Evolutionary conservation across 169 alveolate genomes (phyloP).

Genomic region (Fabrea salina): DNA sequence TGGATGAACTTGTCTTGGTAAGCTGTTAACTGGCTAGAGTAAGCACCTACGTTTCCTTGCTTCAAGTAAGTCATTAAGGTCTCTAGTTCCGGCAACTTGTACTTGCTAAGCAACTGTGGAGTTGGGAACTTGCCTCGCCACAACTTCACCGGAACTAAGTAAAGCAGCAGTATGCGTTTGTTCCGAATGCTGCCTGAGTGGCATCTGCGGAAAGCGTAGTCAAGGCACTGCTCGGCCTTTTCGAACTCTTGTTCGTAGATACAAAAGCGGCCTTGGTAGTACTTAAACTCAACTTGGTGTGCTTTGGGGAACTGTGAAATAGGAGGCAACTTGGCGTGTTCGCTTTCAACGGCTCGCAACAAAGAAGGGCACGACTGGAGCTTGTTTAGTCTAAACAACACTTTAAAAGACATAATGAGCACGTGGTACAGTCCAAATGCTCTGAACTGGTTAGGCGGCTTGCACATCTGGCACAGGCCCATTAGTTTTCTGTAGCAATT

Average conservation of each 20-base stretch:
- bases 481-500: neutral
- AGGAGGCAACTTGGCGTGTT: neutral
- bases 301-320: neutral
- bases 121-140: conserved; percentile 44
- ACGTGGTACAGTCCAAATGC: neutral
- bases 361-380: neutral
- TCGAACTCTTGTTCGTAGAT: conserved; percentile 41
- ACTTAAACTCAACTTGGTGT: conserved; percentile 29
- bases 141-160: conserved; percentile 48
- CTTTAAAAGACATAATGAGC: neutral
- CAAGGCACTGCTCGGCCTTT: conserved; percentile 37
- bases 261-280: conserved; percentile 44
- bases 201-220: conserved; percentile 34
- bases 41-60: conserved; percentile 36
- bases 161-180: conserved; percentile 38
- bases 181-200: conserved; percentile 19
- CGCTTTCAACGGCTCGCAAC: neutral
- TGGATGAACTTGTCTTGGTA: conserved; percentile 34
- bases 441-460: neutral
- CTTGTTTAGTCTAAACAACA: neutral
- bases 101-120: conserved; percentile 6
- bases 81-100: conserved; percentile 32
- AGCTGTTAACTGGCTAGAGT: conserved; percentile 17
- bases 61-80: conserved; percentile 23
- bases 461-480: neutral